phyloP scores from a whole-genome alignment of 2,329 filamentous ascomycete species.

The Aureobasidium uvarum region DNA sequence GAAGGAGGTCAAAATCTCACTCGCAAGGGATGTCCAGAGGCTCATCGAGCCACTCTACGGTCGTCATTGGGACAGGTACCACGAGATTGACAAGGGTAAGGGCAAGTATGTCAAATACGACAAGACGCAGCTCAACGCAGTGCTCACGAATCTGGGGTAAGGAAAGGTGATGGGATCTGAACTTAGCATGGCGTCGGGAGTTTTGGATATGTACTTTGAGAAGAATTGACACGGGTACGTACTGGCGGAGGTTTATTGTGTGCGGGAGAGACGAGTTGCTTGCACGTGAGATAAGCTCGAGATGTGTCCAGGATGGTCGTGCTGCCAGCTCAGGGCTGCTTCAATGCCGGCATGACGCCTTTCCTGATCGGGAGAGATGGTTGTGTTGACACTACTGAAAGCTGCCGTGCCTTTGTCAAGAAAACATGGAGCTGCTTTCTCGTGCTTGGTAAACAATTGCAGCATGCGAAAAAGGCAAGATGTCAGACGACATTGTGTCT shows the following conservation, averaged over 20 bases:
- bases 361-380: not conserved
- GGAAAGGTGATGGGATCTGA: not conserved
- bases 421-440: not conserved
- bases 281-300: not conserved
- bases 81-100: conserved; percentile 96
- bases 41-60: conserved; percentile 94
- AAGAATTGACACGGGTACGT: not conserved
- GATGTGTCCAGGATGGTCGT: conserved; percentile 14
- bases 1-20: conserved; percentile 75
- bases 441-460: not conserved
- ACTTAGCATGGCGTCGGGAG: conserved; percentile 26
- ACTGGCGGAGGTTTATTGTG: not conserved
- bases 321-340: not conserved
- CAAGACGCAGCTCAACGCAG: conserved; percentile 71
- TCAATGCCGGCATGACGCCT: conserved; percentile 20
- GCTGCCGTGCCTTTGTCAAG: not conserved
- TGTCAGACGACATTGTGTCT: not conserved
- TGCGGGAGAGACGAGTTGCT: not conserved
- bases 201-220: not conserved
- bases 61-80: conserved; percentile 94
- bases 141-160: conserved; percentile 41
- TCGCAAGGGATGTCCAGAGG: conserved; percentile 80
- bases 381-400: not conserved
- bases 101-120: conserved; percentile 99
- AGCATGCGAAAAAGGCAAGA: not conserved